Percentiles rank a stretch among this genome's conserved stretches.
These are phyloP conservation scores for Aureobasidium sp. DNA, from an alignment of 2,329 filamentous ascomycete species.

Conservation along the genomic window DNA sequence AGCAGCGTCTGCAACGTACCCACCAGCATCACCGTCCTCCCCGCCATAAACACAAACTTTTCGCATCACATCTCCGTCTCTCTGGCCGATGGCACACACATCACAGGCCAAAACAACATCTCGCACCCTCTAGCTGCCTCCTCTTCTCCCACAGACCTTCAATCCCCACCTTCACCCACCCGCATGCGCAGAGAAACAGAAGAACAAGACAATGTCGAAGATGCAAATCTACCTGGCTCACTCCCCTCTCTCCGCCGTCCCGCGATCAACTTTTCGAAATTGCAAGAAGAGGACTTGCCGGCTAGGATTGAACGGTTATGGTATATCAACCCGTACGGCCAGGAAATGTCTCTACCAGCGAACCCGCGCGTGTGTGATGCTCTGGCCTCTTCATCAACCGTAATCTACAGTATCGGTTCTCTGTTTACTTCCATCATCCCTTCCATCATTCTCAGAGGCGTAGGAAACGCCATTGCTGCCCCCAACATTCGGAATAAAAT, in stretches of 20 bases:
- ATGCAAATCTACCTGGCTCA: conserved; percentile 74
- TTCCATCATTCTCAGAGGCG: conserved; percentile 68
- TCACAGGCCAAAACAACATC: conserved; percentile 89
- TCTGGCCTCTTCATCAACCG: conserved; percentile 55
- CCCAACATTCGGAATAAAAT: conserved; percentile 61
- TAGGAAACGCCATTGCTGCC: conserved; percentile 55
- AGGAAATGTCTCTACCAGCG: conserved; percentile 79
- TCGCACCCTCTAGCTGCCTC: conserved; percentile 48
- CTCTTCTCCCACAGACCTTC: background rate
- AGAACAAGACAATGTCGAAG: conserved; percentile 62
- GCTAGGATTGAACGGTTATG: conserved; percentile 74
- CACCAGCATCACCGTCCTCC: conserved; percentile 68
- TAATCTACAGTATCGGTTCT: conserved; percentile 91
- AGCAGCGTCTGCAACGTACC: conserved; percentile 82
- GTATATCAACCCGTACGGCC: conserved; percentile 99
- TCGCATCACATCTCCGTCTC: conserved; percentile 88
- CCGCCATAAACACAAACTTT: conserved; percentile 91
- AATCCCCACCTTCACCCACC: background rate
- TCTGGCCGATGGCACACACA: conserved; percentile 65
- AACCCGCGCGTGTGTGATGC: conserved; percentile 74
- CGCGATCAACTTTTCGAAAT: conserved; percentile 77
- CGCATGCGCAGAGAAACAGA: conserved; percentile 35
- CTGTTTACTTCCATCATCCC: conserved; percentile 87
- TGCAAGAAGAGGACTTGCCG: conserved; percentile 64
- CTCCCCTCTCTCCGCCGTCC: conserved; percentile 72